Evolutionary conservation across 352 stramenopile species (phyloP).

Genomic region (Globisporangium ultimum): DNA sequence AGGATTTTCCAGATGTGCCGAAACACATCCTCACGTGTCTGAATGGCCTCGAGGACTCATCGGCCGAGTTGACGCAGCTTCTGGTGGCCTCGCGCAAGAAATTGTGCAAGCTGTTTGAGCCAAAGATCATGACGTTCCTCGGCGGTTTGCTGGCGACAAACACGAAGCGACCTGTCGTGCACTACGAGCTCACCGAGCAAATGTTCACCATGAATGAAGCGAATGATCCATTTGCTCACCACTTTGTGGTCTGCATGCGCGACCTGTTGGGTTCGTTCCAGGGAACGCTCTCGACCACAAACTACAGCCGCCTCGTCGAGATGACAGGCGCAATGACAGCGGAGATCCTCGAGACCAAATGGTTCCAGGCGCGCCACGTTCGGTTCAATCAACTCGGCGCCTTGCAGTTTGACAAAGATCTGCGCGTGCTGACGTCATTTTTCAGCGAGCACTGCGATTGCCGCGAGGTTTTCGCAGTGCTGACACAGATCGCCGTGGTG

Average conservation of each 20-base stretch:
- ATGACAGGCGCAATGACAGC: slow-evolving; percentile 34
- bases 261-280: slow-evolving; percentile 52
- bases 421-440: slow-evolving; percentile 68
- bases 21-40: slow-evolving; percentile 73
- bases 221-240: slow-evolving; percentile 82
- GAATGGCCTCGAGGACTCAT: slow-evolving; percentile 67
- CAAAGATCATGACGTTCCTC: slow-evolving; percentile 58
- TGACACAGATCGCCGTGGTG: slow-evolving; percentile 69
- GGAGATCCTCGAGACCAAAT: slow-evolving; percentile 49
- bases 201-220: slow-evolving; percentile 87
- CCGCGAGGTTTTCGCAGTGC: slow-evolving; percentile 47
- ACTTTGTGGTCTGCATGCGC: slow-evolving; percentile 62
- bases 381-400: slow-evolving; percentile 81
- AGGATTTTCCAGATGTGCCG: slow-evolving; percentile 74
- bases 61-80: slow-evolving; percentile 64
- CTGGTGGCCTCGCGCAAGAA: slow-evolving; percentile 71
- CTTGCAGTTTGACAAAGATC: slow-evolving; percentile 85
- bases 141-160: slow-evolving; percentile 41
- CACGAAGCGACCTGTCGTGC: slow-evolving; percentile 40
- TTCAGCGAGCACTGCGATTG: slow-evolving; percentile 55
- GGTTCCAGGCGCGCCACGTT: slow-evolving; percentile 49
- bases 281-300: slow-evolving; percentile 48
- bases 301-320: slow-evolving; percentile 56
- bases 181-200: slow-evolving; percentile 81
- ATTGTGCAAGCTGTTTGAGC: slow-evolving; percentile 69